A percentile compares a stretch with the other conserved stretches of the same genome.
Conservation (phyloP, 2,329 filamentous ascomycete species). For the Exophiala aquamarina region DNA sequence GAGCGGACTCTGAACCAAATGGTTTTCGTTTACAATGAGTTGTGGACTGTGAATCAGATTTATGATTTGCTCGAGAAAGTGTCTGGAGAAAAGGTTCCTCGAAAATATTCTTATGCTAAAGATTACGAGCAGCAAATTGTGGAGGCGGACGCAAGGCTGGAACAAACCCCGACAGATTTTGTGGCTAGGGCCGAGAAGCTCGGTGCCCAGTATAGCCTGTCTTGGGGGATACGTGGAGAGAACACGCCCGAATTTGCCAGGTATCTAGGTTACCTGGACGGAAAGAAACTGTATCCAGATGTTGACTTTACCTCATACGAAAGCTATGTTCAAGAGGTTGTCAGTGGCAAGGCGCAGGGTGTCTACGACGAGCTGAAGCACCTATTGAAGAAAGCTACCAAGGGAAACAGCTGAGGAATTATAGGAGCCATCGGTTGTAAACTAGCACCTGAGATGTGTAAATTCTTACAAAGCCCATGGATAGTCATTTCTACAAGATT, state of each 20-base stretch:
- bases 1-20: slow-evolving; percentile 53
- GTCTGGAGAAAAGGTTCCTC: slow-evolving; percentile 44
- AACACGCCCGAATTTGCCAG: slow-evolving; percentile 54
- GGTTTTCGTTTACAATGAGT: slow-evolving; percentile 51
- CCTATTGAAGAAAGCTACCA: too few species aligned
- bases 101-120: too few species aligned
- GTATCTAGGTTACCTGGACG: slow-evolving; percentile 55
- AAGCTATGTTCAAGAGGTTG: slow-evolving; percentile 40
- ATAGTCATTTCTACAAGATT: too few species aligned
- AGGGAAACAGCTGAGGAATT: too few species aligned
- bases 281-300: slow-evolving; percentile 58
- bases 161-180: background rate
- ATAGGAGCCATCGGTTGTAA: too few species aligned
- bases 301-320: slow-evolving; percentile 42
- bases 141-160: too few species aligned
- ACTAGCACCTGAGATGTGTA: too few species aligned
- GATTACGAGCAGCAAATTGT: too few species aligned
- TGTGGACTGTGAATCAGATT: slow-evolving; percentile 49
- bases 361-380: too few species aligned
- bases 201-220: slow-evolving; percentile 46
- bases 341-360: too few species aligned
- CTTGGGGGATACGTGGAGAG: slow-evolving; percentile 52
- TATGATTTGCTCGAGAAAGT: slow-evolving; percentile 47
- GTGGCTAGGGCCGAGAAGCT: slow-evolving; percentile 26
- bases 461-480: too few species aligned